phyloP scores from a whole-genome alignment of 768 basidiomycete species.

The Ramaria rubella region DNA sequence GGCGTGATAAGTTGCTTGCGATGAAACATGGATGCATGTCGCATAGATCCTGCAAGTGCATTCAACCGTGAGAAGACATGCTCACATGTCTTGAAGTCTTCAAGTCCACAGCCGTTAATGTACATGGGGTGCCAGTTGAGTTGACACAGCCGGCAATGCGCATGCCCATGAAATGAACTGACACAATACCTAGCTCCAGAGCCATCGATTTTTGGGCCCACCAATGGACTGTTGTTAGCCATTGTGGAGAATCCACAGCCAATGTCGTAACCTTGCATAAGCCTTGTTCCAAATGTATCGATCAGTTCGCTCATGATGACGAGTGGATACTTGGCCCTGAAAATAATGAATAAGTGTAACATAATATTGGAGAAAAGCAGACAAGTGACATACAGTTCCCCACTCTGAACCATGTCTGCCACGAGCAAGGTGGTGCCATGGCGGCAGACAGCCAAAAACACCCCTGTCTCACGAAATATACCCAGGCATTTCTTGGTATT shows the following conservation, averaged over 20 bases:
- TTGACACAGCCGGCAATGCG: conserved; percentile 21
- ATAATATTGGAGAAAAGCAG: neutral
- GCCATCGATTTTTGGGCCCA: neutral
- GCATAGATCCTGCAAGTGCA: conserved; percentile 17
- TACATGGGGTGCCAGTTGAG: conserved; percentile 23
- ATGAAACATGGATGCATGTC: conserved; percentile 22
- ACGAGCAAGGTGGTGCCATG: conserved; percentile 28
- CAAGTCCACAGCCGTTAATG: conserved; percentile 20
- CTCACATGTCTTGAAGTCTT: conserved; percentile 24
- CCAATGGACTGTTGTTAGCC: neutral
- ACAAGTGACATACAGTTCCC: conserved; percentile 33
- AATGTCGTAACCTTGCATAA: conserved; percentile 23
- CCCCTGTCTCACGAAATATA: conserved; percentile 32
- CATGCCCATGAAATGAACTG: neutral
- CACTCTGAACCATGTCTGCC: conserved; percentile 29
- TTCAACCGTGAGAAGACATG: conserved; percentile 24
- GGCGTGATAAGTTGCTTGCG: conserved; percentile 22
- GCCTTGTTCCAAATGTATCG: conserved; percentile 14
- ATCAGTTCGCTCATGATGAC: conserved; percentile 20
- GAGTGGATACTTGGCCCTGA: conserved; percentile 25
- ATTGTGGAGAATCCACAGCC: conserved; percentile 22
- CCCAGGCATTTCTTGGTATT: conserved; percentile 28
- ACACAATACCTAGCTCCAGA: neutral
- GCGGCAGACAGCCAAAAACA: conserved; percentile 31
- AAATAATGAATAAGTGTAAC: neutral